Conservation (phyloP, 75 land plant species). For the Larix kaempferi region DNA sequence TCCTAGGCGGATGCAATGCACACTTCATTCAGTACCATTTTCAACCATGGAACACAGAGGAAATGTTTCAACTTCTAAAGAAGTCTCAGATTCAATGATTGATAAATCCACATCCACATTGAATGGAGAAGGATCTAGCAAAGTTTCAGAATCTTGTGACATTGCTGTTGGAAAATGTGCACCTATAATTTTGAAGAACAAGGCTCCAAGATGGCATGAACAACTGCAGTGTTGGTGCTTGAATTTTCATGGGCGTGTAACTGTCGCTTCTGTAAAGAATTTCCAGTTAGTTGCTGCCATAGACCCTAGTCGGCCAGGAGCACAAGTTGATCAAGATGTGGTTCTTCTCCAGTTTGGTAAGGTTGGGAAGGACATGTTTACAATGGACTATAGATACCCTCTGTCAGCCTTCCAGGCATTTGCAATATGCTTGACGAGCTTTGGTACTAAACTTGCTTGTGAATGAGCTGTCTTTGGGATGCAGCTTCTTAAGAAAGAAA, state of each 20-base stretch:
- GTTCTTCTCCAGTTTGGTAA: constrained; percentile 79
- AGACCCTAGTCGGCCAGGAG: constrained; percentile 58
- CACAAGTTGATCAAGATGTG: constrained; percentile 49
- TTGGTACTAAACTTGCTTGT: constrained; percentile 73
- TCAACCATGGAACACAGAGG: constrained; percentile 37
- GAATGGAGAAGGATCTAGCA: constrained; percentile 5
- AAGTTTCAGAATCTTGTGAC: constrained; percentile 1
- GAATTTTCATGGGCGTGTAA: constrained; percentile 92
- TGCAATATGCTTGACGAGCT: constrained; percentile 70
- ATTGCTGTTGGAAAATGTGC: constrained; percentile 7
- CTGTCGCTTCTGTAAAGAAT: constrained; percentile 93
- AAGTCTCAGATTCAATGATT: constrained; percentile 13
- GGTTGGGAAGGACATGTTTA: constrained; percentile 57
- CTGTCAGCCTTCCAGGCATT: constrained; percentile 72
- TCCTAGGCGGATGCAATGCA: constrained; percentile 90
- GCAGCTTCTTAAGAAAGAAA: constrained; percentile 1
- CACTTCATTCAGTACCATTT: constrained; percentile 45
- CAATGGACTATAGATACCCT: constrained; percentile 70
- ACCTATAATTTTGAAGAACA: constrained; percentile 67
- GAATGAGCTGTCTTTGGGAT: constrained; percentile 24
- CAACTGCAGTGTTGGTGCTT: constrained; percentile 97
- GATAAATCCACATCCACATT: not conserved
- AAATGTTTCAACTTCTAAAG: constrained; percentile 26
- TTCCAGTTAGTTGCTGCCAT: constrained; percentile 90
- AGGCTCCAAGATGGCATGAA: constrained; percentile 97